phyloP scores from a whole-genome alignment of 257 asterid species.

The Nicotiana tabacum region DNA sequence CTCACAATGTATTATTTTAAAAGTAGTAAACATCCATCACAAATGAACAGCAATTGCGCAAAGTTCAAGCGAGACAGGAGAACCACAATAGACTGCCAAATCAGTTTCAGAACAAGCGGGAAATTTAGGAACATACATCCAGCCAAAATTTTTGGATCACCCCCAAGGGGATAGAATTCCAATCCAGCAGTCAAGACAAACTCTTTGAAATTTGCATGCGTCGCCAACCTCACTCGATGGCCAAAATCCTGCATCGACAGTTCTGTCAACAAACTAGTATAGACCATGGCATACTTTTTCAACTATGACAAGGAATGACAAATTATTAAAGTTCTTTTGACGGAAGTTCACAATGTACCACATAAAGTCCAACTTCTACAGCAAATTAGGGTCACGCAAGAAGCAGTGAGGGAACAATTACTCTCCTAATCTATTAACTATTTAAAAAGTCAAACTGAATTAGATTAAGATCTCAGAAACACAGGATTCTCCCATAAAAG shows the following conservation, averaged over 20 bases:
- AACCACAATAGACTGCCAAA: slow-evolving; percentile 10
- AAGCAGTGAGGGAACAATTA: background rate
- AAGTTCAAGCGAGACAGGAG: background rate
- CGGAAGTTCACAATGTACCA: background rate
- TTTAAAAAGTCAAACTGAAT: no score
- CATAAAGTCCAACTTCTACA: background rate
- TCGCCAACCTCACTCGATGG: slow-evolving; percentile 30
- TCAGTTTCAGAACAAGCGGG: slow-evolving; percentile 6
- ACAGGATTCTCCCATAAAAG: no score
- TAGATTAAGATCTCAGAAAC: no score
- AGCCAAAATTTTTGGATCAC: slow-evolving; percentile 29
- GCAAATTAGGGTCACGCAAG: background rate
- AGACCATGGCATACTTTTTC: background rate
- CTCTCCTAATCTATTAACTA: no score
- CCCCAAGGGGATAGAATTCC: slow-evolving; percentile 33
- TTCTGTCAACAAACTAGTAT: slow-evolving; percentile 12
- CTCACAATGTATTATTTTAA: background rate
- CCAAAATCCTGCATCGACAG: slow-evolving; percentile 68
- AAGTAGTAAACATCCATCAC: background rate
- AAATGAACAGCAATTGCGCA: background rate
- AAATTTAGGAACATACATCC: slow-evolving; percentile 56
- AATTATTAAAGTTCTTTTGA: background rate
- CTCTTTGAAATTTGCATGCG: slow-evolving; percentile 29
- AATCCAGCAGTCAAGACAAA: slow-evolving; percentile 32
- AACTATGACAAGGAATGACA: background rate